phyloP scores from a whole-genome alignment of 306 rosid genomes.

The Aeschynomene evenia region DNA sequence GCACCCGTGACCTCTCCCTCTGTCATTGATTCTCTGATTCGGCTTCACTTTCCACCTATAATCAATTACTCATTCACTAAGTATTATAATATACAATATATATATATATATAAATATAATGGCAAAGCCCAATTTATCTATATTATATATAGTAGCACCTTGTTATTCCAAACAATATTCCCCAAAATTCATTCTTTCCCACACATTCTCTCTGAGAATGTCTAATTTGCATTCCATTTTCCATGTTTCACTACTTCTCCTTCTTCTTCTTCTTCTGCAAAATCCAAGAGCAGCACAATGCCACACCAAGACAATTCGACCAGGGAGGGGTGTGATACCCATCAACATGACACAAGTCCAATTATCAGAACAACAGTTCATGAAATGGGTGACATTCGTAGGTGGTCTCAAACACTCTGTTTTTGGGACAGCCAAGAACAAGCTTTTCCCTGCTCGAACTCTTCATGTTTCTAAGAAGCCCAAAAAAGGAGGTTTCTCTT shows the following conservation, averaged over 20 bases:
- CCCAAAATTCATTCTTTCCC: slow-evolving; percentile 15
- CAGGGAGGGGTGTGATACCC: slow-evolving; percentile 28
- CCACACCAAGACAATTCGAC: slow-evolving; percentile 68
- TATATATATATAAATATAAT: slow-evolving; percentile 35
- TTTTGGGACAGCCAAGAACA: slow-evolving; percentile 71
- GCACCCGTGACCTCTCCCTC: slow-evolving; percentile 81
- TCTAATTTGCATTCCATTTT: slow-evolving; percentile 39
- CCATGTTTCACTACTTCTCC: slow-evolving; percentile 25
- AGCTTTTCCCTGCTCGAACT: slow-evolving; percentile 81
- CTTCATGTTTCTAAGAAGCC: slow-evolving; percentile 67
- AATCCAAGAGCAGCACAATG: slow-evolving; percentile 42
- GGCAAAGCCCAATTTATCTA: slow-evolving; percentile 24
- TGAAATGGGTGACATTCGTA: slow-evolving; percentile 86
- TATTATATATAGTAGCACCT: background rate
- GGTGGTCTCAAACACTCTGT: slow-evolving; percentile 81
- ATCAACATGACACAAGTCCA: slow-evolving; percentile 60
- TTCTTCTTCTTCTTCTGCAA: slow-evolving; percentile 43
- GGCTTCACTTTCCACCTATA: slow-evolving; percentile 48
- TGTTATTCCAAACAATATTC: slow-evolving; percentile 12
- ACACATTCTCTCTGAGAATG: slow-evolving; percentile 48
- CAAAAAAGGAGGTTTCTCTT: slow-evolving; percentile 61
- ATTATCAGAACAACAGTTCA: slow-evolving; percentile 80
- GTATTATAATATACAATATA: too few relatives aligned
- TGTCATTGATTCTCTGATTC: slow-evolving; percentile 54
- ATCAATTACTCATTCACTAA: slow-evolving; percentile 3